These are phyloP conservation scores for Tetrastigma voinierianum DNA, from an alignment of 164 flowering plant species.

Conservation along the genomic window DNA sequence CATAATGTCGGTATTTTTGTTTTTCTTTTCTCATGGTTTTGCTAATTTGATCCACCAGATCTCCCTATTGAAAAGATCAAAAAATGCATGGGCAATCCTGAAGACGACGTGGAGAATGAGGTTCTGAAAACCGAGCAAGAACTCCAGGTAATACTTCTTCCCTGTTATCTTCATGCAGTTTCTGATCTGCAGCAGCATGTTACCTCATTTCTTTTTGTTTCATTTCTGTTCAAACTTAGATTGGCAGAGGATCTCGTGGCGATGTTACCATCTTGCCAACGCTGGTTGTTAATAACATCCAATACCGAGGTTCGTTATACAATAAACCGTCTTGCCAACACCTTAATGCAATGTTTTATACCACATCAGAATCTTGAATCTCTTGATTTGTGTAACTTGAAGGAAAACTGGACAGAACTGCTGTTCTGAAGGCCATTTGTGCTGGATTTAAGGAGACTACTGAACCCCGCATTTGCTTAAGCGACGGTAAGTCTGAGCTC, in stretches of 20 bases:
- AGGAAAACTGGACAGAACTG: constrained; percentile 85
- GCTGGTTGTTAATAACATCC: constrained; percentile 76
- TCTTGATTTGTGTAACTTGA: constrained; percentile 16
- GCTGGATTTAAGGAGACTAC: constrained; percentile 83
- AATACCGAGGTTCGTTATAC: constrained; percentile 74
- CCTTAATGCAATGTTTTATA: not conserved
- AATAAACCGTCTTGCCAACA: not conserved
- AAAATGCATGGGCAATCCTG: constrained; percentile 87
- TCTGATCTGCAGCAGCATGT: not conserved
- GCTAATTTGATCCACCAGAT: constrained; percentile 29
- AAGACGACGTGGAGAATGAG: constrained; percentile 73
- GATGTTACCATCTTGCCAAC: constrained; percentile 96
- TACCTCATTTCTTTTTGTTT: constrained; percentile 2
- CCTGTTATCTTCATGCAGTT: not conserved
- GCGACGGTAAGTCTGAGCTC: constrained; percentile 23
- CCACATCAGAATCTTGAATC: constrained; percentile 5
- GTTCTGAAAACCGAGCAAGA: constrained; percentile 78
- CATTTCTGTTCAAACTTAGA: constrained; percentile 30
- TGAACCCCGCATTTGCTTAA: constrained; percentile 54
- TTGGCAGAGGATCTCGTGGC: constrained; percentile 86
- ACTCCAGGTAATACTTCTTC: constrained; percentile 48
- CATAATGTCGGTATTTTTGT: not conserved
- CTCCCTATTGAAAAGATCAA: constrained; percentile 64
- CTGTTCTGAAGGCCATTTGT: constrained; percentile 83
- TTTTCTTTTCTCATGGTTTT: not conserved